A percentile compares a stretch with the other conserved stretches of the same genome.
Evolutionary conservation across 805 yeast genomes (phyloP).

Genomic region (Starmerella ratchasimensis): DNA sequence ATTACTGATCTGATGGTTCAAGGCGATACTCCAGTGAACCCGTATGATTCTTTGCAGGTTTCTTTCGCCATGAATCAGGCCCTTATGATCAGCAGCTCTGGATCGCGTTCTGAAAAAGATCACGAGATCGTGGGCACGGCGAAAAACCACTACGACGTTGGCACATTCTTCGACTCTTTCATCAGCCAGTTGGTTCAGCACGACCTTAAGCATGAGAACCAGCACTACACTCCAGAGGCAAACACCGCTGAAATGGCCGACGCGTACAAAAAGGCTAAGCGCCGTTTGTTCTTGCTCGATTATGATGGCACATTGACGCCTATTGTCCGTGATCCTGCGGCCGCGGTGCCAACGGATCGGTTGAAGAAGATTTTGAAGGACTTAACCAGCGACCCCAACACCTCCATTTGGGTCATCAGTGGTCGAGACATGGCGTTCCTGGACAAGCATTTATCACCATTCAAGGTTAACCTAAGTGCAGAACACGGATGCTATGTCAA

Average conservation of each 20-base stretch:
- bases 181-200: conserved; percentile 32
- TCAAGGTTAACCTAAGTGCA: conserved; percentile 69
- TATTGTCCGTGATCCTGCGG: conserved; percentile 93
- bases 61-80: conserved; percentile 69
- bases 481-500: conserved; percentile 96
- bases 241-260: conserved; percentile 53
- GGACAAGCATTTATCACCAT: conserved; percentile 74
- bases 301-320: conserved; percentile 97
- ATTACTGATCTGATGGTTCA: conserved; percentile 38
- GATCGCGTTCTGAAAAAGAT: conserved; percentile 18
- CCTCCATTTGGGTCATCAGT: conserved; percentile 86
- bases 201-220: conserved; percentile 29
- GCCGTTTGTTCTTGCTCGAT: conserved; percentile 78
- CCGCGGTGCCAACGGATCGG: conserved; percentile 83
- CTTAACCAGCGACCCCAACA: conserved; percentile 60
- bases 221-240: conserved; percentile 64
- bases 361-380: conserved; percentile 44
- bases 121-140: conserved; percentile 44
- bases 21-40: conserved; percentile 64
- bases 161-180: conserved; percentile 62
- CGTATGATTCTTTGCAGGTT: conserved; percentile 93
- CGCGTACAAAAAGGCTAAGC: conserved; percentile 45
- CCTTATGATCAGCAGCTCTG: conserved; percentile 32
- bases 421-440: conserved; percentile 89
- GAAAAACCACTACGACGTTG: conserved; percentile 49